Base-by-base conservation (phyloP, 108 stramenopile genomes). In the Parietichytrium sp. region DNA sequence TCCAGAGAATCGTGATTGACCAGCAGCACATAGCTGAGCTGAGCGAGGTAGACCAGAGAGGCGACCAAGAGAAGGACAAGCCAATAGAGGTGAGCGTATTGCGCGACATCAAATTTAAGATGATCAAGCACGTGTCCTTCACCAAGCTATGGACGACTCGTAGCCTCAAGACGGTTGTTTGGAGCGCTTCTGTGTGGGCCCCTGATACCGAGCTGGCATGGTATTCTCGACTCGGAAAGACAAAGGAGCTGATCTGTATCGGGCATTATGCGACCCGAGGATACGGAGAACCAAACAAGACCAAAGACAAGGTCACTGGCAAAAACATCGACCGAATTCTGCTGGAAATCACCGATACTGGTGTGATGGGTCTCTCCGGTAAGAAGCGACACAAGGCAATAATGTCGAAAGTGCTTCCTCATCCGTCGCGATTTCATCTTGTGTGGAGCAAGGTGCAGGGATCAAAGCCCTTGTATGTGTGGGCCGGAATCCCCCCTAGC, bases 261-360 rank as follows among this genome's bases (percentile, higher is more conserved):
- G 61, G 61, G 8, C 61, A 72, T n/a, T 72, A 45, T 72, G 61
- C 61, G 42, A 72, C 61, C 23, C 61, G 61, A 27, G 61, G 61
- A 10, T 72, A 72, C 61, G 61, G 36, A 6, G 61, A 72, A 13
- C 61, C 61, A n/a, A 33, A 72, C 42, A 72, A 72, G 61, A 72
- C 61, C 38, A 72, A 72, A 42, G 61, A 72, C 42, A 72, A 72
- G 61, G 61, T 72, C 15, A 72, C 61, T 6, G 61, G 61, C 61
- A 72, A 72, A 25, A 45, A 33, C 23, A 36, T 72, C 15, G 61
- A 72, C 20, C 61, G 61, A 6, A 45, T 45, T 25, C 38, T 72
- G 10, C 42, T 72, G n/a, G 61, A 72, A 45, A 25, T 72, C 13
- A 72, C 61, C 23, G 61, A 72, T 25, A 72, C 10, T 16, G 61